Evolutionary conservation across 805 yeast genomes (phyloP).

Genomic region (Lachancea cidri): DNA sequence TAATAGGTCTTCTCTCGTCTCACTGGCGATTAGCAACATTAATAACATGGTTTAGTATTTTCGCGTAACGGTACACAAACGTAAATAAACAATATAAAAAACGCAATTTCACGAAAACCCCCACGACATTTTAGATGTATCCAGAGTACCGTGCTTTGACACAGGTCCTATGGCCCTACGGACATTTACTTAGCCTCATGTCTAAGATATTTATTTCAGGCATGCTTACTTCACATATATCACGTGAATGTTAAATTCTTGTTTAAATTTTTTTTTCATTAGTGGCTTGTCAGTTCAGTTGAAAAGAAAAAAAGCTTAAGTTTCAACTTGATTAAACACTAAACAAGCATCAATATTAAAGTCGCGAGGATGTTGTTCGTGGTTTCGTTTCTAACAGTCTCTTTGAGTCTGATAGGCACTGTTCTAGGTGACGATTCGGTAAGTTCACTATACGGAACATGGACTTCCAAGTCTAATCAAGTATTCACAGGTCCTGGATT

Average conservation of each 20-base stretch:
- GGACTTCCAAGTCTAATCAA: constrained; percentile 90
- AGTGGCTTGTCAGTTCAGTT: background rate
- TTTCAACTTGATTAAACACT: no score
- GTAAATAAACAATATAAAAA: no score
- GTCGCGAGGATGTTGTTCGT: constrained; percentile 3
- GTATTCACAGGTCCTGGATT: constrained; percentile 97
- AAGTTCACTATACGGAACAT: constrained; percentile 66
- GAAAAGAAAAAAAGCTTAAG: no score
- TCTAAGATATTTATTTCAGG: no score
- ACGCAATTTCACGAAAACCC: no score
- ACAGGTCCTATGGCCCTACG: no score
- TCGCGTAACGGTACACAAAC: background rate
- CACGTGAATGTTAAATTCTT: no score
- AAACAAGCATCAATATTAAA: background rate
- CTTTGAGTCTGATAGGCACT: constrained; percentile 1
- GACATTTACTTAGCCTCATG: no score
- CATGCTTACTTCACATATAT: no score
- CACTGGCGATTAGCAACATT: constrained; percentile 16
- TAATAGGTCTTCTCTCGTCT: constrained; percentile 21
- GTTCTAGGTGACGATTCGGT: constrained; percentile 9
- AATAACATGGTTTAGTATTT: constrained; percentile 6
- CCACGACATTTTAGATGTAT: no score
- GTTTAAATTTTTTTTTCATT: no score
- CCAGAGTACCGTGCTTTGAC: no score
- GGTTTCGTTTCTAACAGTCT: constrained; percentile 1